A percentile compares a stretch with the other conserved stretches of the same genome.
phyloP scores from a whole-genome alignment of 1,284 basidiomycete species.

The Rhodotorula sp. region DNA sequence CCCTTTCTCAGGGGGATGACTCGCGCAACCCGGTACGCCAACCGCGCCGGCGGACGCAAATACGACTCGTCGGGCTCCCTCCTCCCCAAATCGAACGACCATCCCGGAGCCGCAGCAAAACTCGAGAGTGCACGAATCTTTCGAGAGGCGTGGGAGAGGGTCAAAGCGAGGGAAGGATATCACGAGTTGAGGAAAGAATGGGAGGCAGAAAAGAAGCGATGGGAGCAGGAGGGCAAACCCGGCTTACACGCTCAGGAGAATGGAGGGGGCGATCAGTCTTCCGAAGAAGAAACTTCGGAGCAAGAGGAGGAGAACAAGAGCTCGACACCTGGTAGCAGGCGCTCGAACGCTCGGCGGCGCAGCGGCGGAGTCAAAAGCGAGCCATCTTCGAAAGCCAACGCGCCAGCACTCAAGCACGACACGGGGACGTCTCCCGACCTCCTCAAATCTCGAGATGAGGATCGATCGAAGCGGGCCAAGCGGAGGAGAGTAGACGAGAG shows the following conservation, averaged over 20 bases:
- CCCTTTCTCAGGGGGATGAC: conserved; percentile 20
- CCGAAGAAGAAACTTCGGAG: not conserved
- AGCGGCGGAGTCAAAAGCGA: not conserved
- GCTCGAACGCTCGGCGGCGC: too few species aligned
- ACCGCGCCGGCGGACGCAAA: conserved; percentile 28
- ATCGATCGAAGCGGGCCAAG: too few species aligned
- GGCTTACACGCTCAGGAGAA: not conserved
- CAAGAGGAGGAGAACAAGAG: not conserved
- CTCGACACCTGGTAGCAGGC: not conserved
- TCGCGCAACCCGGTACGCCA: conserved; percentile 24
- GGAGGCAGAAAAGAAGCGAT: conserved; percentile 19
- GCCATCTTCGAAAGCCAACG: not conserved
- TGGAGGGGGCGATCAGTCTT: not conserved
- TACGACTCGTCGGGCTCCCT: conserved; percentile 14
- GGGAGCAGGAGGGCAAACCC: conserved; percentile 3
- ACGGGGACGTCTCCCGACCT: too few species aligned
- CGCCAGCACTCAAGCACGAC: not conserved
- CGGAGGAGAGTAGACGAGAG: too few species aligned
- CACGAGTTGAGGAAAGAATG: conserved; percentile 8
- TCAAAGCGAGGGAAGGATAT: conserved; percentile 12
- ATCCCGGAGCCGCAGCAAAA: conserved; percentile 19
- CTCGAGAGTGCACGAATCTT: conserved; percentile 20
- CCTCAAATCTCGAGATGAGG: too few species aligned
- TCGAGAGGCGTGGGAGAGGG: conserved; percentile 19
- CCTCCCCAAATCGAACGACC: conserved; percentile 9